A percentile compares a stretch with the other conserved stretches of the same genome.
Evolutionary conservation across 2,329 filamentous ascomycete species (phyloP).

Genomic region (Neoscytalidium dimidiatum): DNA sequence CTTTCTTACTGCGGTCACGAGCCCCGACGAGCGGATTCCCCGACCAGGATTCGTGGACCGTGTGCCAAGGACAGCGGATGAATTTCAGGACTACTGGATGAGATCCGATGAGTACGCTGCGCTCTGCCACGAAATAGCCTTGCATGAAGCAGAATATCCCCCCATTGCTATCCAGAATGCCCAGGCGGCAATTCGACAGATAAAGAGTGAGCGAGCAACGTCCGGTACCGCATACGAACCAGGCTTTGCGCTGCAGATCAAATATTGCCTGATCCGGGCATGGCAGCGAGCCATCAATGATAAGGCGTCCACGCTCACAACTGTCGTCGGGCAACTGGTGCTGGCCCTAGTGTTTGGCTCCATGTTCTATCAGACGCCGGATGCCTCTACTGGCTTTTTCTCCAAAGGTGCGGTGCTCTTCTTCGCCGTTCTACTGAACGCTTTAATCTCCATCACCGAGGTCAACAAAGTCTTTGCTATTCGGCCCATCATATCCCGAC

Average conservation of each 20-base stretch:
- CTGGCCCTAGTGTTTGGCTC: slow-evolving; percentile 64
- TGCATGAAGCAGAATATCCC: background rate
- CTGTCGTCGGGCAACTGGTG: slow-evolving; percentile 52
- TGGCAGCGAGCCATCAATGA: slow-evolving; percentile 37
- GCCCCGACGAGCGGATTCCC: slow-evolving; percentile 45
- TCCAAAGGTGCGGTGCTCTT: slow-evolving; percentile 60
- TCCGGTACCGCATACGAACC: slow-evolving; percentile 50
- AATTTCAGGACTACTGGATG: slow-evolving; percentile 52
- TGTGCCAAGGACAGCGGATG: slow-evolving; percentile 50
- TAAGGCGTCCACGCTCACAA: slow-evolving; percentile 32
- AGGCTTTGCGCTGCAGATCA: slow-evolving; percentile 48
- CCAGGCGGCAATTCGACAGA: background rate
- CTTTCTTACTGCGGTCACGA: slow-evolving; percentile 73
- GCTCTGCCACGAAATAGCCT: background rate
- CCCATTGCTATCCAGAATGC: background rate
- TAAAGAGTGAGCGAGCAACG: background rate
- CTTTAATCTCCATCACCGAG: slow-evolving; percentile 62
- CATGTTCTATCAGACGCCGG: slow-evolving; percentile 57
- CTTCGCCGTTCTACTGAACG: slow-evolving; percentile 62
- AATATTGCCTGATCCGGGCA: slow-evolving; percentile 31
- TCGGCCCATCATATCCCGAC: slow-evolving; percentile 67
- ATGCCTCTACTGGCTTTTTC: slow-evolving; percentile 56
- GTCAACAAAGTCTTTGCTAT: slow-evolving; percentile 66
- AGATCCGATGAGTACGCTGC: background rate
- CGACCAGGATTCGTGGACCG: slow-evolving; percentile 44